A percentile compares a stretch with the other conserved stretches of the same genome.
Conservation (phyloP, 2,329 filamentous ascomycete genomes). For the Fusarium beomiforme region DNA sequence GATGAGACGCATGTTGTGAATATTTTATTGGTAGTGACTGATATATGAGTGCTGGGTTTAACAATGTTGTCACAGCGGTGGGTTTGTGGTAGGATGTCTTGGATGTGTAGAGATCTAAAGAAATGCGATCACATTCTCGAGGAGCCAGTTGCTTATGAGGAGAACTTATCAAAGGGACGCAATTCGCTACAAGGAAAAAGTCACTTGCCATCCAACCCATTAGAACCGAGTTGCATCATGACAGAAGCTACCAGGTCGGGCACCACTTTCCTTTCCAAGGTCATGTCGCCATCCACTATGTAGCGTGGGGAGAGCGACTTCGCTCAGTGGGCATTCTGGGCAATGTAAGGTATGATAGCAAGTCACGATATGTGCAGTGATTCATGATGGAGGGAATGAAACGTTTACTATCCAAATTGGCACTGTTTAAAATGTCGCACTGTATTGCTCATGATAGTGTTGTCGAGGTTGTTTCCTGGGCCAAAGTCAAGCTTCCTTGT, state of each 20-base stretch:
- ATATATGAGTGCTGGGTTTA: conserved; percentile 7
- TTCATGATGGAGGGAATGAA: conserved; percentile 21
- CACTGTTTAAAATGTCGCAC: conserved; percentile 30
- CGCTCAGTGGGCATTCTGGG: conserved; percentile 16
- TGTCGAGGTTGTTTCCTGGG: conserved; percentile 15
- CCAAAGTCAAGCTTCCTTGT: neutral
- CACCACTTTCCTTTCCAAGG: conserved; percentile 11
- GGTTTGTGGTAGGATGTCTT: neutral
- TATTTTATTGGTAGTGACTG: conserved; percentile 30
- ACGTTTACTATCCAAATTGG: conserved; percentile 30
- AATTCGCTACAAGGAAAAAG: conserved; percentile 10
- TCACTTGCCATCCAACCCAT: conserved; percentile 14
- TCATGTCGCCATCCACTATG: conserved; percentile 15
- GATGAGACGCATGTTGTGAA: conserved; percentile 77
- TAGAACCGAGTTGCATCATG: conserved; percentile 29
- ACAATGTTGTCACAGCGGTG: neutral
- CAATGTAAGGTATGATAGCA: conserved; percentile 26
- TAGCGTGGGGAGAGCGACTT: conserved; percentile 22
- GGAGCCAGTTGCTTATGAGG: conserved; percentile 29
- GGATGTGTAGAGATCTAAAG: neutral
- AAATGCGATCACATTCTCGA: conserved; percentile 6
- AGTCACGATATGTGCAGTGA: neutral
- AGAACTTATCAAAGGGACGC: neutral
- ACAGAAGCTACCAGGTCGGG: conserved; percentile 3
- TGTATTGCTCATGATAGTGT: conserved; percentile 25